Evolutionary conservation across 495 filamentous ascomycete genomes (phyloP).

Genomic region (Trichoderma erinaceum): DNA sequence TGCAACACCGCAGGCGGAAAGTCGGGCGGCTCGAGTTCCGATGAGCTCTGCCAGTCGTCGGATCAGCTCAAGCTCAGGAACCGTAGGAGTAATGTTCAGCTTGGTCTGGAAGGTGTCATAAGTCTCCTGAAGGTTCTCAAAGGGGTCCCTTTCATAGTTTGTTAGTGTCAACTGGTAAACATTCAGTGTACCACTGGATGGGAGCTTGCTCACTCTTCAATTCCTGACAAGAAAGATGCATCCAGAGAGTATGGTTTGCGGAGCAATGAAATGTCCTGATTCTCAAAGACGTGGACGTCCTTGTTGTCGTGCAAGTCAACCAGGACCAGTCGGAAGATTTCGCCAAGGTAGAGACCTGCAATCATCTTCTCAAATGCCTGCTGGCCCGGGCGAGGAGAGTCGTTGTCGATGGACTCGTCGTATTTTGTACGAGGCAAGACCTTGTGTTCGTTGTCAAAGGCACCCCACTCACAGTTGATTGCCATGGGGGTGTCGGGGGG

Average conservation of each 20-base stretch:
- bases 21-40: slow-evolving; percentile 84
- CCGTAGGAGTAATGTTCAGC: slow-evolving; percentile 60
- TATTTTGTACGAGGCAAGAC: slow-evolving; percentile 83
- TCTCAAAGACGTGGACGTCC: slow-evolving; percentile 71
- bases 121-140: slow-evolving; percentile 87
- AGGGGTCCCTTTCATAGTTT: slow-evolving; percentile 59
- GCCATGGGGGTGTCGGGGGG: slow-evolving; percentile 84
- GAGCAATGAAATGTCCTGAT: slow-evolving; percentile 72
- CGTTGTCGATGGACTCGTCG: slow-evolving; percentile 82
- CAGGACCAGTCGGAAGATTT: slow-evolving; percentile 87
- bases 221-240: slow-evolving; percentile 88
- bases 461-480: slow-evolving; percentile 99
- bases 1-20: slow-evolving; percentile 89
- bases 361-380: slow-evolving; percentile 99
- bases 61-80: slow-evolving; percentile 75
- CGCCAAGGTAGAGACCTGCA: slow-evolving; percentile 89
- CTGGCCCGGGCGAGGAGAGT: slow-evolving; percentile 90
- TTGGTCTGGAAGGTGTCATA: slow-evolving; percentile 68
- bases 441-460: slow-evolving; percentile 94
- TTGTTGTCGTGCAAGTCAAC: slow-evolving; percentile 76
- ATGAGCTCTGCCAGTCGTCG: slow-evolving; percentile 88
- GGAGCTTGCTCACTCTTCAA: slow-evolving; percentile 63
- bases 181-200: neutral
- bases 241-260: slow-evolving; percentile 81
- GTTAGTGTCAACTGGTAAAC: neutral